These are phyloP conservation scores for Pseudomassariella vexata DNA, from an alignment of 2,329 filamentous ascomycete genomes.

Conservation along the genomic window DNA sequence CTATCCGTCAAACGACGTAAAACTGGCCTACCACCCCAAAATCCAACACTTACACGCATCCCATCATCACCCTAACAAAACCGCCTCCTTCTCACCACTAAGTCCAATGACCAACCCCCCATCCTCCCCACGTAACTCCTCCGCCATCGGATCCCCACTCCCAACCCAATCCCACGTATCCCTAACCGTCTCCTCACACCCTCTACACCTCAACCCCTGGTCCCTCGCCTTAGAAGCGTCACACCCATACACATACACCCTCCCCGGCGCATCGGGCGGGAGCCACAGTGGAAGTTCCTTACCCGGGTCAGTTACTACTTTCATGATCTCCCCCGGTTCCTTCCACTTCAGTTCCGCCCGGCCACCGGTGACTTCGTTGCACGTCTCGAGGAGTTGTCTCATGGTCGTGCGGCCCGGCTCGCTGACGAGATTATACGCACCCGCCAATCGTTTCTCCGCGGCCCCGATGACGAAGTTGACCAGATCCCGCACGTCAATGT, in stretches of 20 bases:
- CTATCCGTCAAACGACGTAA: too few relatives aligned
- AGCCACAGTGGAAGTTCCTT: constrained; percentile 4
- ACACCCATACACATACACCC: neutral
- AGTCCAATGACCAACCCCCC: neutral
- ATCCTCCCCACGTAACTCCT: neutral
- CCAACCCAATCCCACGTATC: constrained; percentile 5
- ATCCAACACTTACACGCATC: too few relatives aligned
- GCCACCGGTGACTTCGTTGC: constrained; percentile 3
- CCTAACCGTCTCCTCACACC: constrained; percentile 1
- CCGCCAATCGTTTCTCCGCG: neutral
- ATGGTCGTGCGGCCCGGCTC: constrained; percentile 1
- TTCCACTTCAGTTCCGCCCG: constrained; percentile 5
- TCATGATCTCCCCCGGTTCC: constrained; percentile 1
- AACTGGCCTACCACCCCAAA: too few relatives aligned
- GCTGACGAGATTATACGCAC: constrained; percentile 3
- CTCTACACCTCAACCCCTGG: neutral
- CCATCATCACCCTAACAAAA: neutral
- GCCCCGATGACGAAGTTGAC: constrained; percentile 3
- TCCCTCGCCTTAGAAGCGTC: neutral
- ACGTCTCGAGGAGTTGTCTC: constrained; percentile 2
- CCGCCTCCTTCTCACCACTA: neutral
- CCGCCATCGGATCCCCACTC: neutral
- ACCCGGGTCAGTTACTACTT: neutral
- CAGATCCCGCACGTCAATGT: constrained; percentile 5
- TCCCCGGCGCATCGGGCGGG: neutral